Evolutionary conservation across 2,329 filamentous ascomycete genomes (phyloP).

Genomic region (Colletotrichum liaoningense): DNA sequence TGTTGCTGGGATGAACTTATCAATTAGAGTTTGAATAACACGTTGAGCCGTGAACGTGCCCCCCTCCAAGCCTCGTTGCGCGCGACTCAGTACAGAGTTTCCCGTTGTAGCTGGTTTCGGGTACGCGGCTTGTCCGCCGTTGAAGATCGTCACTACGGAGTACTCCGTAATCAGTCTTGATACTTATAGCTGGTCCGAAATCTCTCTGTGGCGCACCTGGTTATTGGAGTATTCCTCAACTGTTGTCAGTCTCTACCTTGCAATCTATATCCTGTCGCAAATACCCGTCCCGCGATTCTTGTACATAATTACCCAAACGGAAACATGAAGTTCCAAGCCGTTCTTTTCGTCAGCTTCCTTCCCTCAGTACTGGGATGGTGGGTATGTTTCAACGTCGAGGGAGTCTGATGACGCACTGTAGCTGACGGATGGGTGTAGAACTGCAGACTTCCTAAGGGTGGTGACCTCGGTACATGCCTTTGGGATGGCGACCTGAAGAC

Average conservation of each 20-base stretch:
- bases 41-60: no score
- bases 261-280: neutral
- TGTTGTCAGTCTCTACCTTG: neutral
- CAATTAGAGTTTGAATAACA: neutral
- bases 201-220: neutral
- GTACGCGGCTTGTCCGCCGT: neutral
- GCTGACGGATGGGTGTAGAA: neutral
- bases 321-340: neutral
- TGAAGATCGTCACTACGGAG: neutral
- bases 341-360: neutral
- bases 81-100: neutral
- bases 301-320: neutral
- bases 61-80: neutral
- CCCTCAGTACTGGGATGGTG: neutral
- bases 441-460: neutral
- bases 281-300: neutral
- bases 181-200: neutral
- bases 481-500: neutral
- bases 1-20: neutral
- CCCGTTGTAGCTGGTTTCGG: neutral
- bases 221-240: neutral
- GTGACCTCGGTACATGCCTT: neutral
- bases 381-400: neutral
- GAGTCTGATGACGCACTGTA: no score
- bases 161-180: neutral